Percentiles rank a stretch among this genome's conserved stretches.
phyloP scores from a whole-genome alignment of 148 eudicot species.

The Beta vulgaris region DNA sequence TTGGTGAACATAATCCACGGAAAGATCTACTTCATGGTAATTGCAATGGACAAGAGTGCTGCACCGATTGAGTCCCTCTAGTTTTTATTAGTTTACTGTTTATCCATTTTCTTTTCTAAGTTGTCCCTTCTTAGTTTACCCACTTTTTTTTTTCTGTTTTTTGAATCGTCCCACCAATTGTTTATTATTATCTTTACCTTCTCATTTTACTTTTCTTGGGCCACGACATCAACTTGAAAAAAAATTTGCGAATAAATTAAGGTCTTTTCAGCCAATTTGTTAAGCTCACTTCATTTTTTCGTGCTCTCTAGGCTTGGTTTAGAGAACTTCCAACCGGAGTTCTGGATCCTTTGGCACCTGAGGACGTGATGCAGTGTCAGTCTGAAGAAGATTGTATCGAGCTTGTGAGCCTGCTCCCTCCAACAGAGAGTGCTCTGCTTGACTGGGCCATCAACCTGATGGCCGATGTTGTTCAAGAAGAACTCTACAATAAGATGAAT shows the following conservation, averaged over 20 bases:
- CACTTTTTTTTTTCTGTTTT: too few relatives aligned
- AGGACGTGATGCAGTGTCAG: slow-evolving; percentile 79
- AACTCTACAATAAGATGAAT: slow-evolving; percentile 85
- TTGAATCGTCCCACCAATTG: too few relatives aligned
- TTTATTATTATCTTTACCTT: too few relatives aligned
- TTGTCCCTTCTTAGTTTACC: not conserved
- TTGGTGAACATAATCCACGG: not conserved
- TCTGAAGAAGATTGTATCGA: slow-evolving; percentile 82
- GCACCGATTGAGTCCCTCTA: too few relatives aligned
- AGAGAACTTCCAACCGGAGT: slow-evolving; percentile 93
- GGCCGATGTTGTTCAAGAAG: slow-evolving; percentile 94
- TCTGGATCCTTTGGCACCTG: slow-evolving; percentile 80
- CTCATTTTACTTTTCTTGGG: too few relatives aligned
- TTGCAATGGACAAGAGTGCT: not conserved
- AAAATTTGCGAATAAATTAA: too few relatives aligned
- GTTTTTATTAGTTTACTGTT: too few relatives aligned
- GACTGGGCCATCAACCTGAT: slow-evolving; percentile 94
- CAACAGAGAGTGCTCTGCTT: slow-evolving; percentile 74
- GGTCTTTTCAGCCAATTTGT: not conserved
- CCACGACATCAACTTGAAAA: too few relatives aligned
- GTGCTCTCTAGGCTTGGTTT: slow-evolving; percentile 77
- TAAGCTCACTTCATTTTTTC: not conserved
- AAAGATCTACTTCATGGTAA: not conserved
- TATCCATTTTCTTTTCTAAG: not conserved
- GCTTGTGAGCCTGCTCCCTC: slow-evolving; percentile 69